Conservation (phyloP, 108 stramenopile species). For the Cyclostephanos invisitatus region DNA sequence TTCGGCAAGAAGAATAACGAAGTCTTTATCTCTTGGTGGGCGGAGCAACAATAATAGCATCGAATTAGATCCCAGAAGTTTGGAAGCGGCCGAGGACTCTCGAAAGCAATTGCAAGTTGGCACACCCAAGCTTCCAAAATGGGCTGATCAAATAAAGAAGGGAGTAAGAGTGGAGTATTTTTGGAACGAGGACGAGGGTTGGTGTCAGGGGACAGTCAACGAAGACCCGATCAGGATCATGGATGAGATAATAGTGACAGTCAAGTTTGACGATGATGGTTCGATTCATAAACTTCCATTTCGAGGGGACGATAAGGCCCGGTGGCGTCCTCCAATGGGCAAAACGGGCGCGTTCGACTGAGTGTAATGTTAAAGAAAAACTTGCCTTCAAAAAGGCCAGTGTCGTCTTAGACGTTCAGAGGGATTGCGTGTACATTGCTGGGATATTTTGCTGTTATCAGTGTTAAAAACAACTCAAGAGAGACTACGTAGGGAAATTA, state of each 20-base stretch:
- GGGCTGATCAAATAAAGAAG: slow-evolving; percentile 67
- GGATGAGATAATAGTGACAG: slow-evolving; percentile 76
- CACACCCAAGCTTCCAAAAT: slow-evolving; percentile 63
- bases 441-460: neutral
- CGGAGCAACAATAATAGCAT: slow-evolving; percentile 14
- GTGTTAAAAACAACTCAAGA: no score
- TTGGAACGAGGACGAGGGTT: slow-evolving; percentile 81
- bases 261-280: slow-evolving; percentile 79
- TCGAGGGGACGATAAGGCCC: slow-evolving; percentile 77
- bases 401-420: neutral
- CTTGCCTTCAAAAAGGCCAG: no score
- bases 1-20: slow-evolving; percentile 58
- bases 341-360: slow-evolving; percentile 26
- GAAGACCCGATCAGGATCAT: slow-evolving; percentile 71
- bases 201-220: slow-evolving; percentile 71
- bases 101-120: slow-evolving; percentile 76
- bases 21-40: slow-evolving; percentile 33
- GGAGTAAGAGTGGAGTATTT: slow-evolving; percentile 75
- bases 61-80: slow-evolving; percentile 38
- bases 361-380: neutral
- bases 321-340: slow-evolving; percentile 71
- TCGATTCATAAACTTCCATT: slow-evolving; percentile 70
- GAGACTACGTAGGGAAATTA: neutral
- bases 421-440: neutral
- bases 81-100: slow-evolving; percentile 53